phyloP scores from a whole-genome alignment of 495 filamentous ascomycete species.

The Trichoderma gamsii region DNA sequence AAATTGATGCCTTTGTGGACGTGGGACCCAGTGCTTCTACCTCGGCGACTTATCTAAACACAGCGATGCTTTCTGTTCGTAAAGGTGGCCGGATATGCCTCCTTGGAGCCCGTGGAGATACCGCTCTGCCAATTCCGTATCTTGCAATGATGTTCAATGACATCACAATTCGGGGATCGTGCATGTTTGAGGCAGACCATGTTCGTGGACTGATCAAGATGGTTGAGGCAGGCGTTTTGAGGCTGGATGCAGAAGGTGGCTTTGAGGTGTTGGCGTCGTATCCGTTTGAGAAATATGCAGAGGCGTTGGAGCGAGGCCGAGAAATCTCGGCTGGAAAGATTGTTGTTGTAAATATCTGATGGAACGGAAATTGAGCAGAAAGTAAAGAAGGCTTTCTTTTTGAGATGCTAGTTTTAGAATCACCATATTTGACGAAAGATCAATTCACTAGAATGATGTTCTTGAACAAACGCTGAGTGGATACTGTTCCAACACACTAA shows the following conservation, averaged over 20 bases:
- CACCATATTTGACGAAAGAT: too few relatives aligned
- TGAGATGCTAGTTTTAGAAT: too few relatives aligned
- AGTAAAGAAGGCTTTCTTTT: too few relatives aligned
- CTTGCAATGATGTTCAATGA: slow-evolving; percentile 33
- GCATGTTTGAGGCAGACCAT: slow-evolving; percentile 44
- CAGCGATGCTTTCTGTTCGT: slow-evolving; percentile 35
- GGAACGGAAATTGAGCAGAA: too few relatives aligned
- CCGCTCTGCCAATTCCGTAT: slow-evolving; percentile 33
- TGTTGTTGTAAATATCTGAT: neutral
- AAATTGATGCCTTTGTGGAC: slow-evolving; percentile 44
- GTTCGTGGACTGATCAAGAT: slow-evolving; percentile 33
- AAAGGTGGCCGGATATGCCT: slow-evolving; percentile 38
- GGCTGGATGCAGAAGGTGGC: slow-evolving; percentile 31
- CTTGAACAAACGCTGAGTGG: too few relatives aligned
- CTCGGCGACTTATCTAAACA: slow-evolving; percentile 35
- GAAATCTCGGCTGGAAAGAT: neutral
- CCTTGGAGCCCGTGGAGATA: slow-evolving; percentile 41
- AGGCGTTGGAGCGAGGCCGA: slow-evolving; percentile 16
- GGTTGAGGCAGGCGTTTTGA: slow-evolving; percentile 35
- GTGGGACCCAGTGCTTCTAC: slow-evolving; percentile 37
- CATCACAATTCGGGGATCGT: slow-evolving; percentile 42
- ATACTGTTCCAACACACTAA: too few relatives aligned
- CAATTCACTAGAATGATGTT: too few relatives aligned
- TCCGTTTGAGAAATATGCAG: slow-evolving; percentile 29
- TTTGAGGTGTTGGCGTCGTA: slow-evolving; percentile 29